A percentile compares a stretch with the other conserved stretches of the same genome.
Evolutionary conservation across 768 basidiomycete genomes (phyloP).

Genomic region (Lentinula edodes): DNA sequence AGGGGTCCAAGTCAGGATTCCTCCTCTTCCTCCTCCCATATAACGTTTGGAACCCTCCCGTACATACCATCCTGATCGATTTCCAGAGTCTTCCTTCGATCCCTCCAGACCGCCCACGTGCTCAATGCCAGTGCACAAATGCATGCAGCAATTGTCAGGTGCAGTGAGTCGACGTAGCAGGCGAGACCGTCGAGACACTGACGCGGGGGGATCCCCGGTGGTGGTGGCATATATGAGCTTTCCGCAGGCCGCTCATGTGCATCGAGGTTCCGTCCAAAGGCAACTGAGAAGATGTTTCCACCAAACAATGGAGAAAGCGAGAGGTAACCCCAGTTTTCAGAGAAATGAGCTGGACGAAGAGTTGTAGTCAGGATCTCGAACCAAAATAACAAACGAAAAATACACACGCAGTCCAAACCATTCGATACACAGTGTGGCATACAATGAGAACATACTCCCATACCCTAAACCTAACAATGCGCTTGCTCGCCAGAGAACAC

Average conservation of each 20-base stretch:
- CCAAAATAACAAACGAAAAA: not conserved
- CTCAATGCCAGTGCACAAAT: constrained; percentile 39
- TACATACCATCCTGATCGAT: not conserved
- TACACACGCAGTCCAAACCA: constrained; percentile 84
- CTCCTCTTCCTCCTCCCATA: not conserved
- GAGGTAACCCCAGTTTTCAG: constrained; percentile 84
- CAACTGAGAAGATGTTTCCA: constrained; percentile 69
- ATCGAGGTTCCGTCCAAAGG: constrained; percentile 53
- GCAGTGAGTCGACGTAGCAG: constrained; percentile 57
- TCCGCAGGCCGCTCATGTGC: constrained; percentile 41
- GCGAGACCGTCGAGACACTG: constrained; percentile 52
- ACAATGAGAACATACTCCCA: constrained; percentile 65
- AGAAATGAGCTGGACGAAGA: constrained; percentile 51
- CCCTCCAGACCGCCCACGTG: constrained; percentile 47
- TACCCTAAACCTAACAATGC: constrained; percentile 59
- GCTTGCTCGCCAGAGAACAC: constrained; percentile 60
- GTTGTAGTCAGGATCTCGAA: not conserved
- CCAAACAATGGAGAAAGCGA: constrained; percentile 71
- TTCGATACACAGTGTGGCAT: constrained; percentile 75
- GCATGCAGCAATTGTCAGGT: constrained; percentile 46
- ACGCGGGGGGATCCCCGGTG: constrained; percentile 16
- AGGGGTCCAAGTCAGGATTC: not conserved
- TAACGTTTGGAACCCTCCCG: not conserved
- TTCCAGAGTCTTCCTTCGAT: constrained; percentile 14
- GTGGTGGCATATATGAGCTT: constrained; percentile 1